Evolutionary conservation across 2,329 filamentous ascomycete genomes (phyloP).

Genomic region (Sarocladium kiliense): DNA sequence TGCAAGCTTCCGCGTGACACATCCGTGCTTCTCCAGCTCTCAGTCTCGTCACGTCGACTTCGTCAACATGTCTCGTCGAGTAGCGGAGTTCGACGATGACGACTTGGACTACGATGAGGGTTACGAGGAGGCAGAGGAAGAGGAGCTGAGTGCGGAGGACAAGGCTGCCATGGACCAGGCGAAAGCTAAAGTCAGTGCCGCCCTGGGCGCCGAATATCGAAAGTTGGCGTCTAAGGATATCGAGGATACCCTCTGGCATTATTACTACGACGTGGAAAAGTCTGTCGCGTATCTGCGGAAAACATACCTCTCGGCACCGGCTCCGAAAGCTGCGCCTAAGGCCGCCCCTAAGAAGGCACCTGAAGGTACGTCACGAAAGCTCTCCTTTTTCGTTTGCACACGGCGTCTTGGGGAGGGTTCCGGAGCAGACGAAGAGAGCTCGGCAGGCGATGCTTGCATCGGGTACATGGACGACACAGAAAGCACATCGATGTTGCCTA

Average conservation of each 20-base stretch:
- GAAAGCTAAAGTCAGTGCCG: constrained; percentile 59
- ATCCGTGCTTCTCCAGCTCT: not conserved
- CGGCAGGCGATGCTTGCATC: not conserved
- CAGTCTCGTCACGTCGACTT: not conserved
- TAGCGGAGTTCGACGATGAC: constrained; percentile 41
- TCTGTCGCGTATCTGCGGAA: constrained; percentile 74
- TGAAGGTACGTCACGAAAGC: constrained; percentile 34
- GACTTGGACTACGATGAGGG: constrained; percentile 43
- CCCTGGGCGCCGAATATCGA: constrained; percentile 54
- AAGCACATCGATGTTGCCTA: not conserved
- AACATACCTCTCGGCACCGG: constrained; percentile 41
- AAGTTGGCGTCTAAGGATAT: constrained; percentile 63
- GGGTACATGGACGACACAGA: not conserved
- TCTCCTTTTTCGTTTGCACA: constrained; percentile 25
- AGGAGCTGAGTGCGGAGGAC: constrained; percentile 44
- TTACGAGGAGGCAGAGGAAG: constrained; percentile 33
- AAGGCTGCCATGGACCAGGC: constrained; percentile 53
- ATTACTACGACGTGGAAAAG: constrained; percentile 90
- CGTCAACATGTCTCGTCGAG: constrained; percentile 2
- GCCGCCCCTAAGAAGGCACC: constrained; percentile 23
- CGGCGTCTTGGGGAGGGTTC: constrained; percentile 20
- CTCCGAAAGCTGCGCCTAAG: constrained; percentile 29
- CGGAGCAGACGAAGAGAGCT: constrained; percentile 26
- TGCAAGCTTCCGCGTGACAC: not conserved
- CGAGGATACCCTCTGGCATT: constrained; percentile 88